Conservation (phyloP, 2,329 filamentous ascomycete species). For the Dactylellina sp. region DNA sequence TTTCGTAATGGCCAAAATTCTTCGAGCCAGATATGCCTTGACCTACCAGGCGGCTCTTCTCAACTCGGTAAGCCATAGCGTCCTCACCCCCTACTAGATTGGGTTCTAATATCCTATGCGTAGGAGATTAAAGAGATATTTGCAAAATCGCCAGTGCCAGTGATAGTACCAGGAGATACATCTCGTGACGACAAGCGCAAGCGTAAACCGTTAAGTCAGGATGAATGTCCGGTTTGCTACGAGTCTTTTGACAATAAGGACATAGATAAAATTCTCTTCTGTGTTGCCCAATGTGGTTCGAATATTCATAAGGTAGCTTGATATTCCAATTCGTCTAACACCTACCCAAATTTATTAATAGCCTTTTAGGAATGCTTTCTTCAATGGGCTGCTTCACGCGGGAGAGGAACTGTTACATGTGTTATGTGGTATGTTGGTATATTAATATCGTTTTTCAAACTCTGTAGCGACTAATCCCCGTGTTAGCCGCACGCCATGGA, state of each 20-base stretch:
- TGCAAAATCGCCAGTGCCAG: slow-evolving; percentile 67
- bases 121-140: slow-evolving; percentile 73
- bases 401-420: slow-evolving; percentile 57
- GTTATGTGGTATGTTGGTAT: slow-evolving; percentile 59
- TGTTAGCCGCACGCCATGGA: slow-evolving; percentile 41
- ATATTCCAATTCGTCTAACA: background rate
- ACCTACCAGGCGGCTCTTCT: slow-evolving; percentile 74
- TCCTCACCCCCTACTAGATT: too few species aligned
- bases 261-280: slow-evolving; percentile 56
- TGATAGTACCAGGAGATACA: slow-evolving; percentile 60
- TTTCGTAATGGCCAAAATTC: slow-evolving; percentile 72
- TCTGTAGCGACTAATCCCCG: slow-evolving; percentile 1
- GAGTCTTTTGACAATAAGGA: slow-evolving; percentile 65
- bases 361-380: slow-evolving; percentile 57
- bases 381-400: slow-evolving; percentile 58
- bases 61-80: slow-evolving; percentile 61
- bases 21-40: slow-evolving; percentile 70
- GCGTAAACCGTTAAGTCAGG: slow-evolving; percentile 67
- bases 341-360: background rate
- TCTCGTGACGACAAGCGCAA: slow-evolving; percentile 59
- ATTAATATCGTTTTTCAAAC: too few species aligned
- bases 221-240: slow-evolving; percentile 72
- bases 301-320: slow-evolving; percentile 58
- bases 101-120: too few species aligned
- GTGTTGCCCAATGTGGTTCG: slow-evolving; percentile 59